Evolutionary conservation across 2,329 filamentous ascomycete genomes (phyloP), one percentile per base, ranked within the genome.

Genomic region (Beauveria sp.): DNA sequence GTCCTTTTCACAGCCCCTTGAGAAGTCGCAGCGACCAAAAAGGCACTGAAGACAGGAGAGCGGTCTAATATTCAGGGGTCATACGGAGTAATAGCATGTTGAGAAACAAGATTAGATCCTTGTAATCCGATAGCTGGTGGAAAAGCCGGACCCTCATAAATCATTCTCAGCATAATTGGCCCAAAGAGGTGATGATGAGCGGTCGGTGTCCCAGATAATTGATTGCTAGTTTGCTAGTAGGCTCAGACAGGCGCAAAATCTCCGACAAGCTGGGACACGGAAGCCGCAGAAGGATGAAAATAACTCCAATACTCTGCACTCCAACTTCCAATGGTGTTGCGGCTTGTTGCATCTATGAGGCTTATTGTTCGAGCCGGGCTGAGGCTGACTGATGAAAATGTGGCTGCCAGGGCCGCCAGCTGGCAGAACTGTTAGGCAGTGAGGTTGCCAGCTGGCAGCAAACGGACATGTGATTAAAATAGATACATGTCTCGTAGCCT

Each of bases 61-160:
- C 4, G 12, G 12, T 12, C 34, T 2, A 38, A 38, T 38, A 38
- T 38, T 16, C 34, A 38, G 34, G 34, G 34, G 34, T 38, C 12
- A 6, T 38, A 38, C 34, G 34, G 12, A 38, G 34, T 38, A 38
- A 38, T 38, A 38, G 34, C 34, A 38, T 38, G 34, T 14, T 22
- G 48, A 58, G 46, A 50, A 59, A 43, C 56, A 59, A 50, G 56
- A 43, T 43, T 24, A 4, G 26, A 43, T 59, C 56, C 46, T 48
- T 51, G 56, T n/a, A 38, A 38, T 38, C 12, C 12, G 34, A 38
- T 5, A 38, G 34, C 34, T 38, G 34, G 34, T 38, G 52, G 22
- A 55, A 54, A 26, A 16, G 45, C 51, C 22, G 24, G 34, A 38
- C 20, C 51, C 20, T 38, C 34, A 34, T 12, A 34, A 34, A 34